Base-by-base conservation (phyloP, 164 flowering plant genomes). In the Buxus sempervirens region DNA sequence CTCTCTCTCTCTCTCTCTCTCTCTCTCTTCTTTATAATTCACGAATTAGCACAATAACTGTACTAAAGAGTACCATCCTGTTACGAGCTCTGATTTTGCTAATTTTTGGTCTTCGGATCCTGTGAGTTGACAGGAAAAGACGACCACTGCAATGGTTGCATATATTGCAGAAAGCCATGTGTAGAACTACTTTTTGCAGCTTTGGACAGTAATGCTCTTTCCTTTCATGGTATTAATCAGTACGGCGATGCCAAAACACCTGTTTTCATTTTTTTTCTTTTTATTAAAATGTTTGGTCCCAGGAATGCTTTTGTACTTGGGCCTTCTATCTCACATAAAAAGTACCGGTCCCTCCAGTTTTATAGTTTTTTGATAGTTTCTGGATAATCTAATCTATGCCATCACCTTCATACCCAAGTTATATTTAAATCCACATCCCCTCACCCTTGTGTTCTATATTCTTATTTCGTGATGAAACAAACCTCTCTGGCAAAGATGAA, bases 41-140 rank as follows among this genome's bases (percentile, higher is more conserved):
- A 70, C 75, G 75, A 73, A 65, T 41, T 12, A n/a, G n/a, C 45
- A 41, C 12, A 41, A 41, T 41, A 41, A 41, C 45, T 65, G 80
- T 72, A 81, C 82, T 74, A 67, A 48, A 64, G 76, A 73, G 78
- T 77, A 75, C 81, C 74, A 64, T 21, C 27, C 63, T 63, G 61
- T 49, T 23, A 56, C 54, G 9, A 24, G 55, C 12, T 41, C 12
- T 5, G 56, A 69, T 42, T 55, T 65, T 60, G 58, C 60, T 61
- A 60, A 66, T 51, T 63, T 77, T 71, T 72, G 42, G 63, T 65
- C 71, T 75, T 72, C 72, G 70, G 80, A 80, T 70, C 73, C 74
- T 60, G 60, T 55, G 54, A 32, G 32, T 66, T 53, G n/a, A n/a
- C 38, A 63, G 54, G 25, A 28, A 19, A 48, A 36, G 60, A 42